A percentile compares a stretch with the other conserved stretches of the same genome.
phyloP scores from a whole-genome alignment of 805 yeast genomes.

The Zygoascus flipseniorum region DNA sequence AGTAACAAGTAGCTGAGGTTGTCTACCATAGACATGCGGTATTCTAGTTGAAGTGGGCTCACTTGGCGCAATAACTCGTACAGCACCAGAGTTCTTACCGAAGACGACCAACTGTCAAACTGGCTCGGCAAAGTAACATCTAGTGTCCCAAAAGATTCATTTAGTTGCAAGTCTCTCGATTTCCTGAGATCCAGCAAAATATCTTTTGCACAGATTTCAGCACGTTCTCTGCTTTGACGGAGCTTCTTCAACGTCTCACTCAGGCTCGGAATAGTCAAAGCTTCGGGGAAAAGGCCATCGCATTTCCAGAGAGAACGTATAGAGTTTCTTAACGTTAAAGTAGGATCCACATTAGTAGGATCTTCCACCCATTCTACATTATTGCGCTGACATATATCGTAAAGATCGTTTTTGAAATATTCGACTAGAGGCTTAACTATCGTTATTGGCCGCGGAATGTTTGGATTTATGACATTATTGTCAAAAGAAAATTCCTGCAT shows the following conservation, averaged over 20 bases:
- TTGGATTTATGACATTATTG: neutral
- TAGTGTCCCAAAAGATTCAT: conserved; percentile 4
- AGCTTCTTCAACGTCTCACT: conserved; percentile 11
- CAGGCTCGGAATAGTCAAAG: conserved; percentile 7
- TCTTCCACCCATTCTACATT: conserved; percentile 63
- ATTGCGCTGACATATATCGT: conserved; percentile 36
- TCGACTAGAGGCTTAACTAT: conserved; percentile 47
- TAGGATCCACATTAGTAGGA: conserved; percentile 45
- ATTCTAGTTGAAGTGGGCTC: conserved; percentile 8
- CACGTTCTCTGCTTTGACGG: conserved; percentile 10
- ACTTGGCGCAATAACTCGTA: conserved; percentile 3
- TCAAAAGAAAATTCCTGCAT: conserved; percentile 33
- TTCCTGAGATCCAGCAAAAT: conserved; percentile 9
- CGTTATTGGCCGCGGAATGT: conserved; percentile 14
- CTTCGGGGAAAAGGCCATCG: conserved; percentile 6
- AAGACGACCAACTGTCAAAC: conserved; percentile 2
- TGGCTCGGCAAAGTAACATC: conserved; percentile 1
- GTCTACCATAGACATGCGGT: conserved; percentile 15
- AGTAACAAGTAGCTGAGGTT: conserved; percentile 12
- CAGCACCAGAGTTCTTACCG: conserved; percentile 6
- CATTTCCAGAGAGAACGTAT: conserved; percentile 31
- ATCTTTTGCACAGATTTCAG: conserved; percentile 17
- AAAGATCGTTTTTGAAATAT: conserved; percentile 37
- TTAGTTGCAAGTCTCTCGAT: conserved; percentile 5
- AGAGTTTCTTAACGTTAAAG: conserved; percentile 50